Base-by-base conservation (phyloP, 1,284 basidiomycete genomes). In the Peniophora sp. region DNA sequence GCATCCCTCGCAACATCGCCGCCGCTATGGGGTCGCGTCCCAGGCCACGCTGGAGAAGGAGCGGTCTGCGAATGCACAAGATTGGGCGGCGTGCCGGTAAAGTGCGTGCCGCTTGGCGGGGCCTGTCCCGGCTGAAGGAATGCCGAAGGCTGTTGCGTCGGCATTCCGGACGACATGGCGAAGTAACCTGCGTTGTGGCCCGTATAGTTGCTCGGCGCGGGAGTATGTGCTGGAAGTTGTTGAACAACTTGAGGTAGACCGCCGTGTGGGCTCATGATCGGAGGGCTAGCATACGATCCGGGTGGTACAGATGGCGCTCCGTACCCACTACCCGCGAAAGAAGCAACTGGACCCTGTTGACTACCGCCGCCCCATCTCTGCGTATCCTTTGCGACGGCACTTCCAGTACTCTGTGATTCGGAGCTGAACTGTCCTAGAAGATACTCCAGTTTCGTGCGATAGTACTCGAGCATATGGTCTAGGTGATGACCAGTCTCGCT, bases 401-500 rank as follows among this genome's bases (percentile, higher is more conserved):
- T 12, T 5, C 27, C 27, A 12, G 6, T 12, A 32, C 12, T 32
- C 27, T 32, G 27, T 32, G 6, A 5, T 5, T 32, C 27, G 27
- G 27, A 32, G 27, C 27, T 32, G 27, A 6, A 6, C 37, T 41
- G 15, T 41, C 37, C 37, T 5, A 41, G 37, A n/a, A 41, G 37
- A n/a, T 5, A 5, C 59, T 70, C 68, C 42, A 69, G 62, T 23
- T 64, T 57, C 22, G 50, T 47, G 10, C 68, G 59, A 52, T 60
- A 69, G 22, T 57, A 54, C 8, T 51, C 49, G 51, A 69, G 58
- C 37, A 51, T 51, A 24, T 27, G n/a, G 37, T 67, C 63, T 47
- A 53, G 57, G 37, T 59, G 55, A 9, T 50, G 0, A 22, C 64
- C 66, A 9, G 53, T 23, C 34, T 67, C 58, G 55, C 78, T 70